Evolutionary conservation across 345 rosid species (phyloP).

Genomic region (Mallotus nudiflorus): DNA sequence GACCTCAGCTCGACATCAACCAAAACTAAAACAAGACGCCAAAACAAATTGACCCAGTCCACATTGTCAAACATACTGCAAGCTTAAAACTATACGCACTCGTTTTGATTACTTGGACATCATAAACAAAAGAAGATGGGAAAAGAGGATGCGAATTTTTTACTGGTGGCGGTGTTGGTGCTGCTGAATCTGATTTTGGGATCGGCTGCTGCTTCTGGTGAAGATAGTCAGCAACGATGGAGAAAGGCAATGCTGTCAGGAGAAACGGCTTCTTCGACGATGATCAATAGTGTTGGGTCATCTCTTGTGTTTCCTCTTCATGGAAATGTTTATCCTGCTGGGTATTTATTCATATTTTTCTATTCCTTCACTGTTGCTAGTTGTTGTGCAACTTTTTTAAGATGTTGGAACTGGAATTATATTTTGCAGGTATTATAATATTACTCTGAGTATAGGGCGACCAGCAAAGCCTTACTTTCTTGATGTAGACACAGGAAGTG

Average conservation of each 20-base stretch:
- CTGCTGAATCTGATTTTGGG: slow-evolving; percentile 8
- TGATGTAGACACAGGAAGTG: slow-evolving; percentile 93
- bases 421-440: slow-evolving; percentile 65
- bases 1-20: background rate
- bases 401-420: background rate
- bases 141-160: slow-evolving; percentile 25
- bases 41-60: background rate
- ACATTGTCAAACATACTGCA: slow-evolving; percentile 8
- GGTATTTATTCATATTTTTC: slow-evolving; percentile 33
- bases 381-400: background rate
- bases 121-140: slow-evolving; percentile 25
- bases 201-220: slow-evolving; percentile 17
- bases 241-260: slow-evolving; percentile 28
- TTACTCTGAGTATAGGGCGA: slow-evolving; percentile 70
- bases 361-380: background rate
- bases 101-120: background rate
- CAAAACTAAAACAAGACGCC: background rate
- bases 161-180: background rate
- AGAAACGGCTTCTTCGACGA: slow-evolving; percentile 27
- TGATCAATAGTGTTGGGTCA: slow-evolving; percentile 48
- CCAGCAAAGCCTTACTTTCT: slow-evolving; percentile 87
- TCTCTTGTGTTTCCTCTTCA: slow-evolving; percentile 64
- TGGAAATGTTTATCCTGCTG: slow-evolving; percentile 79
- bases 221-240: slow-evolving; percentile 18
- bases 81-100: background rate